These are phyloP conservation scores for Corylus avellana DNA, from an alignment of 306 rosid species.

Conservation along the genomic window DNA sequence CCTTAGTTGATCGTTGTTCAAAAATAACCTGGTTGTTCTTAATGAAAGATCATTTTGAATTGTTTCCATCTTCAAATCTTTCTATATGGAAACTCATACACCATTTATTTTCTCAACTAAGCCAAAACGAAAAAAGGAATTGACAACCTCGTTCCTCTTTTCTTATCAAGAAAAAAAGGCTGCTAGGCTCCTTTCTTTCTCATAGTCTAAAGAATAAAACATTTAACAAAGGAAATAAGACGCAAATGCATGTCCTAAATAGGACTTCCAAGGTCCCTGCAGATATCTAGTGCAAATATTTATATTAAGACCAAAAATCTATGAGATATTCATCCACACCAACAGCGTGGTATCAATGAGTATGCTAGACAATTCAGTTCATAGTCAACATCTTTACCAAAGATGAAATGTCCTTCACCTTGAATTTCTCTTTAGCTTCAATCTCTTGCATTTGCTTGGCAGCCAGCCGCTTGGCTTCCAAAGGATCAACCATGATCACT, in stretches of 20 bases:
- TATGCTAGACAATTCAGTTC: background rate
- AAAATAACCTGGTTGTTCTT: no score
- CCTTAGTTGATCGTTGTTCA: no score
- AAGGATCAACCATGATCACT: conserved; percentile 93
- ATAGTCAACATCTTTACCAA: background rate
- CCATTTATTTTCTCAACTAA: no score
- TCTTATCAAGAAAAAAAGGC: background rate
- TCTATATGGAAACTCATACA: no score
- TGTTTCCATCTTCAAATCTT: no score
- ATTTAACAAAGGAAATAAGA: background rate
- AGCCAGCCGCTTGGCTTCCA: conserved; percentile 90
- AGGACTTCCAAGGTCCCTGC: background rate
- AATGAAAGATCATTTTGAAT: no score
- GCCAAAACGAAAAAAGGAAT: background rate
- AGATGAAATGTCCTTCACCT: conserved; percentile 45
- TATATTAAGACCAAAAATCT: background rate
- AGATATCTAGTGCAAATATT: background rate
- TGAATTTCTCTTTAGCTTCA: conserved; percentile 72
- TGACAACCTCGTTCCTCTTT: conserved; percentile 5
- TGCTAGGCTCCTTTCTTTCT: background rate
- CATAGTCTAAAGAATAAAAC: background rate
- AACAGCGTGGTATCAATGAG: background rate
- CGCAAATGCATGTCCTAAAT: background rate
- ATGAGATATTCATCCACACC: background rate
- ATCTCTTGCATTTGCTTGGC: conserved; percentile 81